Evolutionary conservation across 2,329 filamentous ascomycete genomes (phyloP), one percentile per base, ranked within the genome.

Genomic region (Teratosphaeria nubilosa): DNA sequence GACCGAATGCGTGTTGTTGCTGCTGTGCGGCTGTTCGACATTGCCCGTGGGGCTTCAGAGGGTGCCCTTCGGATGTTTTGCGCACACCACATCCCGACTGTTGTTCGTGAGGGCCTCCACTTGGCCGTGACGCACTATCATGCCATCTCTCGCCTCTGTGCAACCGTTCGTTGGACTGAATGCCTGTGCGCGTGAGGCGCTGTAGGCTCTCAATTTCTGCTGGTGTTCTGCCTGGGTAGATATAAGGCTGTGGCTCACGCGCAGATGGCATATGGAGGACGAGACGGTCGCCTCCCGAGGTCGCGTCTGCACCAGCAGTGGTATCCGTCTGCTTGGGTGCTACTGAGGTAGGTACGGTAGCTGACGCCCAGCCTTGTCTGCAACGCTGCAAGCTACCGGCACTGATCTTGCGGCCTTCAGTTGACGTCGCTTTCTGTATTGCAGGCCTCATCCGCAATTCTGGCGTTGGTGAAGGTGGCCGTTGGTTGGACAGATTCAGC

Each of bases 211-310:
- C 59, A 52, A 71, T 68, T 56, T 71, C 65, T 53, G 64, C 63
- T 14, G 64, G 54, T n/a, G 64, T 63, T 30, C 65, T 64, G 3
- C 68, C 69, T 25, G 65, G 68, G 54, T 69, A 68, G 6, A 56
- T 53, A 52, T 67, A 72, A 20, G 70, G 69, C 54, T 71, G 70
- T 37, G 69, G 70, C 53, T 72, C 68, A 16, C 59, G 60, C 30
- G 69, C 69, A 5, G 68, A 68, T n/a, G 69, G 70, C 70, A 72
- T 72, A 51, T 66, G 62, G 9, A 71, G 60, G 10, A 72, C 59
- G 55, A 71, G 69, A 14, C 62, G 60, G 54, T 71, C 69, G 20
- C 66, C 65, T 34, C 10, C 51, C 51, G 22, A 10, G 5, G 22
- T 31, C n/a, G 16, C 20, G 16, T 20, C 51, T 25, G 60, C 60